phyloP scores from a whole-genome alignment of 2,329 filamentous ascomycete species.

The Alternaria ventricosa region DNA sequence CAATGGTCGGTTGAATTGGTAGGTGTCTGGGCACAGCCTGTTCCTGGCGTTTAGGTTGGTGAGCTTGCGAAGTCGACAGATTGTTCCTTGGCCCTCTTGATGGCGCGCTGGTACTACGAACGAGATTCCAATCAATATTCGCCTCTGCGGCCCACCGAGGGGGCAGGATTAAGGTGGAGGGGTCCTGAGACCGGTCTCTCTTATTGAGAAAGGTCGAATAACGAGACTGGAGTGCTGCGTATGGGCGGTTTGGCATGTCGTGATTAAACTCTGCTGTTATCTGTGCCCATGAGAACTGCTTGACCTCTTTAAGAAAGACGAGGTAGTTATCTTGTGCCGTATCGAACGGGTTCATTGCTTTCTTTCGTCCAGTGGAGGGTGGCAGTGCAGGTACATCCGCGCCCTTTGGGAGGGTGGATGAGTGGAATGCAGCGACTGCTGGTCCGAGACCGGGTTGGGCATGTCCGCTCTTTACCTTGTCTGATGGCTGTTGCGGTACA shows the following conservation, averaged over 20 bases:
- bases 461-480: not conserved
- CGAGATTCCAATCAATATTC: conserved; percentile 26
- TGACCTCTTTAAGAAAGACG: conserved; percentile 51
- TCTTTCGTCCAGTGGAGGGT: not conserved
- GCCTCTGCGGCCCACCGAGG: conserved; percentile 35
- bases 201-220: conserved; percentile 39
- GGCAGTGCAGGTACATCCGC: not conserved
- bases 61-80: not conserved
- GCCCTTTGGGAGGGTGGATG: not conserved
- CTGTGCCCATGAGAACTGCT: conserved; percentile 44
- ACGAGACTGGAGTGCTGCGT: conserved; percentile 29
- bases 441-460: not conserved
- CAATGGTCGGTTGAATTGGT: conserved; percentile 2
- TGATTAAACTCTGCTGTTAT: conserved; percentile 37
- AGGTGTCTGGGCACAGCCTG: not conserved
- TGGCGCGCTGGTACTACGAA: conserved; percentile 16
- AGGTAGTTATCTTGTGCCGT: conserved; percentile 42
- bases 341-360: conserved; percentile 11
- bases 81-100: not conserved
- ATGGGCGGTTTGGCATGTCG: conserved; percentile 43
- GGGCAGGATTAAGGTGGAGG: conserved; percentile 27
- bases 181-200: conserved; percentile 34
- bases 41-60: not conserved
- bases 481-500: not conserved
- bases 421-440: not conserved